Evolutionary conservation across 352 stramenopile species (phyloP), one percentile per base, ranked within the genome.

Genomic region (Plasmopara viticola): DNA sequence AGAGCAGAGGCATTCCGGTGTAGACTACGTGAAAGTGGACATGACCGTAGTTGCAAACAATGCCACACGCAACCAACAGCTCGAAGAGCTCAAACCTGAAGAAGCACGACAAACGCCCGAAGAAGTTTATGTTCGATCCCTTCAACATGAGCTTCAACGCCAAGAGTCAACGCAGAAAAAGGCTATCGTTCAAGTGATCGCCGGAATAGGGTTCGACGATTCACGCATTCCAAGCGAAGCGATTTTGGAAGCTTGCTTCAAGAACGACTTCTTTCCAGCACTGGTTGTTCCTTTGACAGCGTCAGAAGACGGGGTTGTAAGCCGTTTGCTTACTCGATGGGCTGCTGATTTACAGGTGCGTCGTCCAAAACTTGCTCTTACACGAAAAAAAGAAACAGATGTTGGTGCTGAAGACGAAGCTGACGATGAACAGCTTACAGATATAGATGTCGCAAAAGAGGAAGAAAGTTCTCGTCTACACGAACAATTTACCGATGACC

Each of bases 271-370:
- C 15, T 78, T 84, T 37, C 76, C 79, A 18, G 53, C 68, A 5
- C 49, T 84, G n/a, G 74, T 86, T 12, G 30, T 87, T 17, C 63
- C 79, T 4, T 34, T 84, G 4, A 43, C 49, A 1, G 37, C 67
- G 2, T 51, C 60, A 0, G 74, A 84, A 48, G 62, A 70, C 0
- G 38, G 60, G 10, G 39, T 49, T 6, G 47, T 82, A 12, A 31
- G 60, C 8, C 40, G 39, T n/a, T 61, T 68, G 40, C 56, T 81
- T n/a, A 34, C n/a, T 28, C 45, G 43, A 28, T 87, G 72, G 76
- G 34, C 44, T 44, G 41, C 44, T 4, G 56, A 44, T 14, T 51
- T n/a, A n/a, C n/a, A n/a, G n/a, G n/a, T n/a, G n/a, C n/a, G 44
- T 42, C 64, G 66, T n/a, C 56, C 53, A 53, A 56, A 73, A 37